Evolutionary conservation across 805 yeast genomes (phyloP).

Genomic region (Sugiyamaella floridensis): DNA sequence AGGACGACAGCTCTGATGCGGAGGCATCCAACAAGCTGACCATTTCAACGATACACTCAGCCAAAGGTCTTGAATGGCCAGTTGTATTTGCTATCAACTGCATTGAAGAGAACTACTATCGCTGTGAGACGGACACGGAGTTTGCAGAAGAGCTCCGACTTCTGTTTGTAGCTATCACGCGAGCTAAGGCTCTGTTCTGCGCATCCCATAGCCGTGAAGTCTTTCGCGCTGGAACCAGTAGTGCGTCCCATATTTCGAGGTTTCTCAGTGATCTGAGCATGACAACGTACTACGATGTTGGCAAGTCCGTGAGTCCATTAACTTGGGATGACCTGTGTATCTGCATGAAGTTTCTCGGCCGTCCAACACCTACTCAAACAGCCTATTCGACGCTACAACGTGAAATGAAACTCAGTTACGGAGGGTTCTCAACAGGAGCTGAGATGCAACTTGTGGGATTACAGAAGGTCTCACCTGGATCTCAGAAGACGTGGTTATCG

Average conservation of each 20-base stretch:
- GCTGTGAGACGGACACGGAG: conserved; percentile 11
- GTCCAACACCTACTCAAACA: background rate
- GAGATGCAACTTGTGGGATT: too few relatives aligned
- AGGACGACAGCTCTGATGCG: background rate
- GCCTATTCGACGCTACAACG: background rate
- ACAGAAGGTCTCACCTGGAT: too few relatives aligned
- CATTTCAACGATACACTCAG: conserved; percentile 81
- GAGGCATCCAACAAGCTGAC: conserved; percentile 29
- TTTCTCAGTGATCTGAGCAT: background rate
- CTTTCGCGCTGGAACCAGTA: background rate
- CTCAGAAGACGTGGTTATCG: too few relatives aligned
- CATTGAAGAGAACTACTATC: conserved; percentile 1
- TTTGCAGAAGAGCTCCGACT: conserved; percentile 76
- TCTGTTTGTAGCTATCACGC: conserved; percentile 80
- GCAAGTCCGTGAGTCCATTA: background rate
- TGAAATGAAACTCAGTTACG: background rate
- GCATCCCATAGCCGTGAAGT: conserved; percentile 23
- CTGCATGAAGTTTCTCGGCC: background rate
- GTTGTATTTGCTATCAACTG: conserved; percentile 58
- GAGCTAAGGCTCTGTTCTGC: conserved; percentile 60
- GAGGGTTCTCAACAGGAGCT: background rate
- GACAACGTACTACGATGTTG: background rate
- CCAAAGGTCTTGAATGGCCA: conserved; percentile 96
- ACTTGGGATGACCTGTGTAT: background rate
- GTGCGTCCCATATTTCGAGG: background rate